Percentiles rank a stretch among this genome's conserved stretches.
These are phyloP conservation scores for Chalciporus sp. DNA, from an alignment of 1,284 basidiomycete species.

Conservation along the genomic window DNA sequence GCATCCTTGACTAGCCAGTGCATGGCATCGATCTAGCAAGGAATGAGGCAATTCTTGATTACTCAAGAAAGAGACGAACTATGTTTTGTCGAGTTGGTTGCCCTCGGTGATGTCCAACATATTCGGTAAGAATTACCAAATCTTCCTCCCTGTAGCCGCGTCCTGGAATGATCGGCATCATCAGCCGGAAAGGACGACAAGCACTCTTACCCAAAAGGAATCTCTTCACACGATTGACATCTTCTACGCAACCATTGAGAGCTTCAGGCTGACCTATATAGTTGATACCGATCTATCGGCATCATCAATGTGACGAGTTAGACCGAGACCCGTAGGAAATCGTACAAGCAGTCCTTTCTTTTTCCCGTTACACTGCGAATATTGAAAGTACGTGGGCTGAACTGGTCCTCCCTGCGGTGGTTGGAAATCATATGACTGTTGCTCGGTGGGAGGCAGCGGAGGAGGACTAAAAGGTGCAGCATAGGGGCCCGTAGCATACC, in stretches of 20 bases:
- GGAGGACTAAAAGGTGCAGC: constrained; percentile 38
- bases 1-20: constrained; percentile 87
- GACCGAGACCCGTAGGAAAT: background rate
- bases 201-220: constrained; percentile 67
- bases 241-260: constrained; percentile 86
- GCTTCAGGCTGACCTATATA: constrained; percentile 68
- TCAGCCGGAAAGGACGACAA: background rate
- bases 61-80: constrained; percentile 41
- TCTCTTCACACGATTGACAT: constrained; percentile 73
- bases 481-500: constrained; percentile 14
- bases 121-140: constrained; percentile 88
- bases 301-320: background rate
- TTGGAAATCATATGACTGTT: constrained; percentile 73
- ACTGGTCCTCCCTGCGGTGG: constrained; percentile 51
- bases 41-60: background rate
- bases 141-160: constrained; percentile 76
- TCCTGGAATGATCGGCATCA: constrained; percentile 2
- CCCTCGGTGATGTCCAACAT: constrained; percentile 61
- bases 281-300: constrained; percentile 76
- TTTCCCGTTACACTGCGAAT: constrained; percentile 82
- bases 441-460: constrained; percentile 58
- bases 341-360: constrained; percentile 80
- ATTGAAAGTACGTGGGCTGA: constrained; percentile 73
- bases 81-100: constrained; percentile 85
- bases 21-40: constrained; percentile 71